Evolutionary conservation across 768 basidiomycete genomes (phyloP).

Genomic region (Pulveroboletus sp.): DNA sequence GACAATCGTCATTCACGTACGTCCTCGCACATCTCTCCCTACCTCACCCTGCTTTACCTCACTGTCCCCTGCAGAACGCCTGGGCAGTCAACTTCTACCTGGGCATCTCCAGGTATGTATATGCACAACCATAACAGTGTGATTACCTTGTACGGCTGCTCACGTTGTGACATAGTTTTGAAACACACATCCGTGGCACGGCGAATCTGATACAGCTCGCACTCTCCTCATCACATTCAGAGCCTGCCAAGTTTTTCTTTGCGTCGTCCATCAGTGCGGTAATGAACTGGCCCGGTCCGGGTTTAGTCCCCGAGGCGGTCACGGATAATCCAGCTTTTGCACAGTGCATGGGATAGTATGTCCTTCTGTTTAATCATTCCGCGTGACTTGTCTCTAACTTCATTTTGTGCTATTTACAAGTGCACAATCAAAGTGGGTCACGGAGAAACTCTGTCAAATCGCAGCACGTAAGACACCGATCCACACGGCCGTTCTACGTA

Average conservation of each 20-base stretch:
- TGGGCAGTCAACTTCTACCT: conserved; percentile 60
- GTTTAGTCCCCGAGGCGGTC: conserved; percentile 21
- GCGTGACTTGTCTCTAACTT: too few relatives aligned
- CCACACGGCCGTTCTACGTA: conserved; percentile 20
- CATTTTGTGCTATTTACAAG: conserved; percentile 4
- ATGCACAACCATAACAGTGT: neutral
- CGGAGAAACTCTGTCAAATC: conserved; percentile 49
- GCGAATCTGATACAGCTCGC: conserved; percentile 50
- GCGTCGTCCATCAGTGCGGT: conserved; percentile 45
- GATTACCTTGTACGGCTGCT: neutral
- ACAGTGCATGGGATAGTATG: conserved; percentile 35
- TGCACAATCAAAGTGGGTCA: conserved; percentile 48
- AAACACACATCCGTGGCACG: conserved; percentile 47
- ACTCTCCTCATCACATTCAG: conserved; percentile 33
- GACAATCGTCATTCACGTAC: conserved; percentile 48
- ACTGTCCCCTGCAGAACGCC: conserved; percentile 38
- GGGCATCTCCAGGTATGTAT: conserved; percentile 24
- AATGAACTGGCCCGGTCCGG: conserved; percentile 19
- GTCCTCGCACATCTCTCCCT: neutral
- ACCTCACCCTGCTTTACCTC: neutral
- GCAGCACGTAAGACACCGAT: conserved; percentile 32
- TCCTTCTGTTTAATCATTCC: neutral
- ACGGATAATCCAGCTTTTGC: conserved; percentile 23
- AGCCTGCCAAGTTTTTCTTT: conserved; percentile 46
- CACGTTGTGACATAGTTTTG: conserved; percentile 30